Evolutionary conservation across 1,284 basidiomycete genomes (phyloP).

Genomic region (Moesziomyces antarcticus): DNA sequence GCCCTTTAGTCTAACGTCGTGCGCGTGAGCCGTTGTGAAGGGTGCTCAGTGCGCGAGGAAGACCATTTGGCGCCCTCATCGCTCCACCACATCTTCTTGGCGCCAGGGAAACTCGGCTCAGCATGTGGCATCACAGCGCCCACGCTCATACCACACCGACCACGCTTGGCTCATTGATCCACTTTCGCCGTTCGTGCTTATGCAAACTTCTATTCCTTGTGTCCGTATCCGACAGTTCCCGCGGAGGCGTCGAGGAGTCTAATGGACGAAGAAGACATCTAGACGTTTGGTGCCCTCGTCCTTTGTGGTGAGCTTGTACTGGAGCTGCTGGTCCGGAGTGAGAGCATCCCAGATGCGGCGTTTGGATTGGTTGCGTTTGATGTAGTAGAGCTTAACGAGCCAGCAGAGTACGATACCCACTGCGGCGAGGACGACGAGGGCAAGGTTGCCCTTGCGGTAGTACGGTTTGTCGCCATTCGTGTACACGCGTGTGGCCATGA

Average conservation of each 20-base stretch:
- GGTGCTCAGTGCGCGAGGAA: too few relatives aligned
- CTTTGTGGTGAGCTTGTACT: conserved; percentile 46
- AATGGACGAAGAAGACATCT: conserved; percentile 49
- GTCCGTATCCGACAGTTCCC: neutral
- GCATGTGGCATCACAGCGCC: too few relatives aligned
- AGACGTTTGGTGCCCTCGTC: conserved; percentile 45
- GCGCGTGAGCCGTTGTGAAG: too few relatives aligned
- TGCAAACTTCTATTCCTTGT: neutral
- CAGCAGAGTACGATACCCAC: conserved; percentile 36
- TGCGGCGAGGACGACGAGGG: conserved; percentile 26
- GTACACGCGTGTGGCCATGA: conserved; percentile 51
- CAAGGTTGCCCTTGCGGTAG: conserved; percentile 48
- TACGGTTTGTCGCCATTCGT: conserved; percentile 46
- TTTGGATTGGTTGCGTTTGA: conserved; percentile 42
- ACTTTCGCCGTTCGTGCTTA: too few relatives aligned
- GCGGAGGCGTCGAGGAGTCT: neutral
- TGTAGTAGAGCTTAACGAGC: conserved; percentile 48
- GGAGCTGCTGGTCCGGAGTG: conserved; percentile 29
- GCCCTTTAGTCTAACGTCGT: too few relatives aligned
- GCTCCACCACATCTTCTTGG: too few relatives aligned
- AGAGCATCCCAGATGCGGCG: conserved; percentile 21
- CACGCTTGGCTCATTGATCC: too few relatives aligned
- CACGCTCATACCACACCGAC: too few relatives aligned
- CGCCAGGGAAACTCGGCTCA: too few relatives aligned
- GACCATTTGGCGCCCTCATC: too few relatives aligned